Evolutionary conservation across 352 stramenopile species (phyloP).

Genomic region (Phytopythium cucurbitacearum): DNA sequence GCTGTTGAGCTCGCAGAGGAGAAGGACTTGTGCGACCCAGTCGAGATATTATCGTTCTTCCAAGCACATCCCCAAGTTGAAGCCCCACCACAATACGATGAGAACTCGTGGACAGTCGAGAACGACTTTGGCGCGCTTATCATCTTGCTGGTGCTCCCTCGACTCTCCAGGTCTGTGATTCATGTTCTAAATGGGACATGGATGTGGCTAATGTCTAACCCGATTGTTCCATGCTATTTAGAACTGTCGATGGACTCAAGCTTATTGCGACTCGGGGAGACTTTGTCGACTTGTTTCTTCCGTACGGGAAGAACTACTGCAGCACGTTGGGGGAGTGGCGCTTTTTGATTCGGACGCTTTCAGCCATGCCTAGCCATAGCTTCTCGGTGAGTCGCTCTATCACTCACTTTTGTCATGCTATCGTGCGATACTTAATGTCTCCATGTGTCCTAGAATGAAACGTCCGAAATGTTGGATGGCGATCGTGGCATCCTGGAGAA

Average conservation of each 20-base stretch:
- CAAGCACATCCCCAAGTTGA: slow-evolving; percentile 2
- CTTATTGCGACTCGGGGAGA: slow-evolving; percentile 43
- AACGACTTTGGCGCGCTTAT: slow-evolving; percentile 66
- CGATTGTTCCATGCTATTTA: slow-evolving; percentile 4
- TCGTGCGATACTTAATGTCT: neutral
- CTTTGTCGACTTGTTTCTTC: slow-evolving; percentile 64
- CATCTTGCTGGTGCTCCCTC: slow-evolving; percentile 57
- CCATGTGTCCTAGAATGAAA: no score
- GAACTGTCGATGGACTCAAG: slow-evolving; percentile 52
- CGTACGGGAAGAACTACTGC: slow-evolving; percentile 72
- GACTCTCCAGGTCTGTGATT: slow-evolving; percentile 39
- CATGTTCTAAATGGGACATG: neutral
- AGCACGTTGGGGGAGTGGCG: slow-evolving; percentile 69
- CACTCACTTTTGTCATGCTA: neutral
- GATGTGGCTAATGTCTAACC: neutral
- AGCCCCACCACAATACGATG: neutral
- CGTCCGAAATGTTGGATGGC: slow-evolving; percentile 6
- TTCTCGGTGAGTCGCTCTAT: slow-evolving; percentile 20
- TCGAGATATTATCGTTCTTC: slow-evolving; percentile 25
- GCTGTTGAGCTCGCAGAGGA: slow-evolving; percentile 51
- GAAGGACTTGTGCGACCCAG: slow-evolving; percentile 31
- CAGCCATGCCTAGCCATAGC: slow-evolving; percentile 29
- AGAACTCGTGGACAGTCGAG: slow-evolving; percentile 23
- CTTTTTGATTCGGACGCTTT: slow-evolving; percentile 65
- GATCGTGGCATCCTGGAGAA: slow-evolving; percentile 49